A percentile compares a stretch with the other conserved stretches of the same genome.
Evolutionary conservation across 768 basidiomycete species (phyloP).

Genomic region (Galerina sulciceps): DNA sequence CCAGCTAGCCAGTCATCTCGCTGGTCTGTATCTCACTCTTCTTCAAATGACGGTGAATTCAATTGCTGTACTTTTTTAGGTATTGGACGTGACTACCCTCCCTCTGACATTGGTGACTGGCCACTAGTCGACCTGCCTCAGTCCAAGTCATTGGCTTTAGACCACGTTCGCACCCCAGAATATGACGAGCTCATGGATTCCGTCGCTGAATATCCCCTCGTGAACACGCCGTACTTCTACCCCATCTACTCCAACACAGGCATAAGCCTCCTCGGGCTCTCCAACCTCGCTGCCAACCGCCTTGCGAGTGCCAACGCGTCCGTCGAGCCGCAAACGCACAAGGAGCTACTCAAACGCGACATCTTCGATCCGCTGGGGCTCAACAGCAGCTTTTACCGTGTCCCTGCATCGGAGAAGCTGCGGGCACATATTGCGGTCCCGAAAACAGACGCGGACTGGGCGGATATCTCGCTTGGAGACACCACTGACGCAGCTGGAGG

Average conservation of each 20-base stretch:
- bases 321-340: constrained; percentile 36
- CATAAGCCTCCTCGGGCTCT: constrained; percentile 72
- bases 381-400: constrained; percentile 47
- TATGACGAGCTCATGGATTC: constrained; percentile 36
- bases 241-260: constrained; percentile 81
- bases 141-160: background rate
- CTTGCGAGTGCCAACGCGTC: constrained; percentile 31
- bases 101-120: constrained; percentile 40
- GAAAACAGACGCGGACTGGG: constrained; percentile 34
- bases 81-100: constrained; percentile 41
- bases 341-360: constrained; percentile 49
- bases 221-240: constrained; percentile 46
- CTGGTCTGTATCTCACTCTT: constrained; percentile 22
- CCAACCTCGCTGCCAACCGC: constrained; percentile 60
- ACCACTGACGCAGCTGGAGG: constrained; percentile 49
- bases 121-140: constrained; percentile 31
- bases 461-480: constrained; percentile 44
- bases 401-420: constrained; percentile 36
- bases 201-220: constrained; percentile 40
- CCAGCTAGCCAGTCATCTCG: constrained; percentile 45
- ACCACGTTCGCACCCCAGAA: background rate
- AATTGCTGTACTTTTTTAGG: constrained; percentile 18
- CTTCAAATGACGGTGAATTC: background rate
- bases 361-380: constrained; percentile 52
- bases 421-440: constrained; percentile 43